Percentiles rank a stretch among this genome's conserved stretches.
These are phyloP conservation scores for Megacollybia marginata DNA, from an alignment of 768 basidiomycete genomes.

Conservation along the genomic window DNA sequence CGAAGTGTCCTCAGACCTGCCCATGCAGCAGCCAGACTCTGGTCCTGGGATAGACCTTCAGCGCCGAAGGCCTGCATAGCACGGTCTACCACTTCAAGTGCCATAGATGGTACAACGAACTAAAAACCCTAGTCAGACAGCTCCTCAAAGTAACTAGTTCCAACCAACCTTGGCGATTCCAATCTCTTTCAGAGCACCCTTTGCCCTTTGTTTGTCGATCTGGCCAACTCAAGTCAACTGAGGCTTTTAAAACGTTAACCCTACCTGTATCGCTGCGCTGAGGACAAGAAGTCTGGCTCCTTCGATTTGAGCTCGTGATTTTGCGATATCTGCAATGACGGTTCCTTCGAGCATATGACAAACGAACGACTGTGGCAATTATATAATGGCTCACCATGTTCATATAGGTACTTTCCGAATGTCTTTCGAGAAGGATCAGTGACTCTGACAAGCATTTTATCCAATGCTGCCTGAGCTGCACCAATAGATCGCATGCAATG, in stretches of 20 bases:
- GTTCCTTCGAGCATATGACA: conserved; percentile 44
- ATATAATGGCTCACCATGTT: conserved; percentile 60
- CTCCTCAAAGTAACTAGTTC: conserved; percentile 5
- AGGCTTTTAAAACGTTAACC: background rate
- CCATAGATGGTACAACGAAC: conserved; percentile 94
- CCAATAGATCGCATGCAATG: conserved; percentile 99
- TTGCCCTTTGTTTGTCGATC: conserved; percentile 89
- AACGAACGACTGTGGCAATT: background rate
- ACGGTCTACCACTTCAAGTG: conserved; percentile 82
- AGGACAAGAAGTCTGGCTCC: conserved; percentile 80
- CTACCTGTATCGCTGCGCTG: conserved; percentile 81
- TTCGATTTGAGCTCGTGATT: conserved; percentile 91
- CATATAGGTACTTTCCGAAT: conserved; percentile 85
- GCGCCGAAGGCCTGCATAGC: conserved; percentile 94
- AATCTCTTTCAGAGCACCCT: conserved; percentile 95
- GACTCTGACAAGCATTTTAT: conserved; percentile 83
- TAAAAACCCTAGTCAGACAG: conserved; percentile 22
- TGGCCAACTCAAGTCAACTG: conserved; percentile 17
- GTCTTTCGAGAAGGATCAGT: conserved; percentile 91
- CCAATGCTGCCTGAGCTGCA: conserved; percentile 74
- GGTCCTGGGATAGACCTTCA: conserved; percentile 92
- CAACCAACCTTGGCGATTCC: conserved; percentile 87
- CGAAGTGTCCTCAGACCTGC: conserved; percentile 82
- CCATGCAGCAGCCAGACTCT: conserved; percentile 70
- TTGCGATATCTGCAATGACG: conserved; percentile 85